Evolutionary conservation across 805 yeast species (phyloP).

Genomic region (Saccharomyces mikatae): DNA sequence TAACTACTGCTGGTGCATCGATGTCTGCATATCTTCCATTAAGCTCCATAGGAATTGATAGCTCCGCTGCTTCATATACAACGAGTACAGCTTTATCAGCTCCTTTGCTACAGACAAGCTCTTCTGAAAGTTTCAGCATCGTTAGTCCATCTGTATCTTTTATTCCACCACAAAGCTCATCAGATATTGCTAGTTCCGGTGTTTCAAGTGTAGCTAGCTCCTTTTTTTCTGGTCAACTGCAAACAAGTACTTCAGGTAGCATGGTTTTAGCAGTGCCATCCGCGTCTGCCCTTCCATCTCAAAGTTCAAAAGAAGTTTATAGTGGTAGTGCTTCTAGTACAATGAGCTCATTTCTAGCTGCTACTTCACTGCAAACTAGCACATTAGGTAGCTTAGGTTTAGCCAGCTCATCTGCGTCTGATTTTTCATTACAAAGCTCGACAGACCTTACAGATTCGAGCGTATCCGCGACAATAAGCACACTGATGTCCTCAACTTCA

Average conservation of each 20-base stretch:
- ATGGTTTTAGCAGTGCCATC: not conserved
- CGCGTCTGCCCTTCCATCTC: not conserved
- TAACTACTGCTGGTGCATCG: not conserved
- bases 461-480: not conserved
- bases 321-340: not conserved
- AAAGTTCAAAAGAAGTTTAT: not conserved
- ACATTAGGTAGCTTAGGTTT: not conserved
- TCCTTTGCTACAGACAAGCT: not conserved
- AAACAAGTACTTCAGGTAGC: not conserved
- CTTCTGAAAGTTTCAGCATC: not conserved
- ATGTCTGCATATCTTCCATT: not conserved
- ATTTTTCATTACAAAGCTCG: not conserved
- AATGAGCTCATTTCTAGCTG: not conserved
- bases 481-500: not conserved
- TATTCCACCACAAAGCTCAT: not conserved
- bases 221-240: not conserved
- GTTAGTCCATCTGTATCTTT: not conserved
- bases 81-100: not conserved
- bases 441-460: not conserved
- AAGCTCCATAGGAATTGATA: not conserved
- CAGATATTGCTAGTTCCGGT: not conserved
- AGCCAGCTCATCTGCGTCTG: not conserved
- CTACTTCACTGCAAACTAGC: not conserved
- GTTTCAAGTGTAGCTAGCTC: not conserved
- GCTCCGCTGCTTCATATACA: not conserved